These are phyloP conservation scores for Mucor irregularis DNA, from an alignment of 371 early-diverging fungal genomes.

Conservation along the genomic window DNA sequence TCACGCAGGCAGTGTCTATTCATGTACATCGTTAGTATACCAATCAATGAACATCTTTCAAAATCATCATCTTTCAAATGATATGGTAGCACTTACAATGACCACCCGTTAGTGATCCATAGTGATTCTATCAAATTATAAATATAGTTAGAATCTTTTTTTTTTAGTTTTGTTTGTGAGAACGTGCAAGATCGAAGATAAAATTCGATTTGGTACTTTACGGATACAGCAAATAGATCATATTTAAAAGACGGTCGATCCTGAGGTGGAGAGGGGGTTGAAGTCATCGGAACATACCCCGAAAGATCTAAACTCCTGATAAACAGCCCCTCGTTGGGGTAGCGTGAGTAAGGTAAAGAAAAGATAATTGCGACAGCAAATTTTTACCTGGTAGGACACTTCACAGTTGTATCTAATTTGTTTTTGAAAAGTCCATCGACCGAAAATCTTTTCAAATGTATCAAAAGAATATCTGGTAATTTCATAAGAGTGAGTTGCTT, in stretches of 20 bases:
- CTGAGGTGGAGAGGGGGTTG: conserved; percentile 22
- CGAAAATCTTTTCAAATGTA: conserved; percentile 94
- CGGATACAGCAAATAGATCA: conserved; percentile 90
- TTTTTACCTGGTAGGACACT: conserved; percentile 70
- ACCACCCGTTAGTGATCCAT: conserved; percentile 89
- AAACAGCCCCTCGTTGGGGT: too few relatives aligned
- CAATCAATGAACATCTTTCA: conserved; percentile 70
- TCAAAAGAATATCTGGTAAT: conserved; percentile 85
- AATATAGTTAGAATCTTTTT: not conserved
- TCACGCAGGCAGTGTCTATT: conserved; percentile 87
- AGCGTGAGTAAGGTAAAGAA: not conserved
- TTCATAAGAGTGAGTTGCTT: conserved; percentile 81
- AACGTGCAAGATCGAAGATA: not conserved
- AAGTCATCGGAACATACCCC: conserved; percentile 34
- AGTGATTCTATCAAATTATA: conserved; percentile 72
- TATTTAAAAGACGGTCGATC: conserved; percentile 57
- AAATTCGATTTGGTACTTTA: conserved; percentile 24
- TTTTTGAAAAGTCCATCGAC: conserved; percentile 90
- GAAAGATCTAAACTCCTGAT: conserved; percentile 36
- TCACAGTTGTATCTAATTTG: conserved; percentile 87
- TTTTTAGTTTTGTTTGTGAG: too few relatives aligned
- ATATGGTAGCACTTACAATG: conserved; percentile 92
- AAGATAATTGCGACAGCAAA: not conserved
- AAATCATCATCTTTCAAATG: conserved; percentile 66
- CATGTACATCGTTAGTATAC: too few relatives aligned